Base-by-base conservation (phyloP, 225 moss, liverwort and hornwort species). In the Rhytidiadelphus loreus region DNA sequence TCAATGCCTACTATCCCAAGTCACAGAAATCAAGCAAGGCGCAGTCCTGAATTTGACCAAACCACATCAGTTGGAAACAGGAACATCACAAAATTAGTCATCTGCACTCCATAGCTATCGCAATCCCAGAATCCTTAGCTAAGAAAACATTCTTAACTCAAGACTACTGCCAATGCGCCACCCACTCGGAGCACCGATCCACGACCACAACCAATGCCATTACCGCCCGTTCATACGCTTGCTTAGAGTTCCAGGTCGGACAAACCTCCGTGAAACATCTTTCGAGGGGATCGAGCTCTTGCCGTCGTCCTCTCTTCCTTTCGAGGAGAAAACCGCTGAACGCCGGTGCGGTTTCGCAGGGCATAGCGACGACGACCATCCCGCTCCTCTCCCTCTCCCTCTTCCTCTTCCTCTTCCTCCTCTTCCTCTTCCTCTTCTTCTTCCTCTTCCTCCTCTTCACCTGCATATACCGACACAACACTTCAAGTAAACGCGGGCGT, bases 361-460 rank as follows among this genome's bases (percentile, higher is more conserved):
- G 95, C 96, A 90, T 96, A 96, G 32, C 96, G 96, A 73, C 96
- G 95, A 71, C 95, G 93, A 66, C 96, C 96, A n/a, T 92, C 95
- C n/a, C 90, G 90, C 77, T 94, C 96, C 86, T 90, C 96, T 56
- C 89, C 93, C 84, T 96, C 96, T 75, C 94, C 95, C 62, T 94
- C 96, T 79, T 95, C 96, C 68, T 95, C 96, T 60, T 94, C 96
- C 48, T 91, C 96, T 0, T 94, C 96, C 3, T 94, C 96, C 0
- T 88, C 96, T 0, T 91, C 95, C 0, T 93, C 94, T 0, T 92
- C 94, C 0, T 87, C 95, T 1, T 89, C 95, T 29, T 90, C 95
- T 43, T 92, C 96, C 4, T 95, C 95, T 24, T 92, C 92, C 24
- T 92, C 90, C 55, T 90, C 93, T 66, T 85, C 96, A 55, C 91